phyloP scores from a whole-genome alignment of 768 basidiomycete species.

The Mycena belliarum region DNA sequence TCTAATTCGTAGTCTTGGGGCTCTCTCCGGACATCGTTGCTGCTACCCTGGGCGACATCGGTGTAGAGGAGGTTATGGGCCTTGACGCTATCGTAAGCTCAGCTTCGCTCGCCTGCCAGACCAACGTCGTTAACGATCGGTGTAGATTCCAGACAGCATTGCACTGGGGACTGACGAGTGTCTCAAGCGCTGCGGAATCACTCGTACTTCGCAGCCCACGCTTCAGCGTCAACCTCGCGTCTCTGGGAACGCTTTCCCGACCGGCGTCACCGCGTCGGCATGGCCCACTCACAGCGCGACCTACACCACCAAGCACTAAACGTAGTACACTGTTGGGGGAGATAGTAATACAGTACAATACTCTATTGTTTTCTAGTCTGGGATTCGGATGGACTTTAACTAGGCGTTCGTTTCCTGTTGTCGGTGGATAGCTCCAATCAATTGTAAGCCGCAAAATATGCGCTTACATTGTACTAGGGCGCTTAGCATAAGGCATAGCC shows the following conservation, averaged over 20 bases:
- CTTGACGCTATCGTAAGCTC: constrained; percentile 7
- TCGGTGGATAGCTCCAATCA: neutral
- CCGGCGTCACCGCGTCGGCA: neutral
- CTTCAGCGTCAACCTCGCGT: constrained; percentile 12
- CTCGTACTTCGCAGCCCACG: constrained; percentile 8
- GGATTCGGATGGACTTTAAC: neutral
- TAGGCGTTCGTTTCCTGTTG: neutral
- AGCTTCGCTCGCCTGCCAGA: neutral
- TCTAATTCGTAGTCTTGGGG: constrained; percentile 14
- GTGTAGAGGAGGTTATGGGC: constrained; percentile 10
- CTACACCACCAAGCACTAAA: neutral
- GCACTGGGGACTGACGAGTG: constrained; percentile 14
- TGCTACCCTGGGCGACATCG: constrained; percentile 16
- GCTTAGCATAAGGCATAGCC: too few species aligned
- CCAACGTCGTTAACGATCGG: neutral
- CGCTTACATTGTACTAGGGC: too few species aligned
- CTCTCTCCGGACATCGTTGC: constrained; percentile 18
- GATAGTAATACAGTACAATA: neutral
- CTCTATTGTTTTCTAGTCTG: neutral
- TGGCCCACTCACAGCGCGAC: neutral
- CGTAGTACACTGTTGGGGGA: neutral
- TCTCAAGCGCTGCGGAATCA: constrained; percentile 18
- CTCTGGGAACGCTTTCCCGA: constrained; percentile 19
- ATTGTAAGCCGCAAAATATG: too few species aligned
- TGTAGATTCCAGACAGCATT: constrained; percentile 11